A percentile compares a stretch with the other conserved stretches of the same genome.
These are phyloP conservation scores for Kodamaea leandrae DNA, from an alignment of 805 yeast genomes.

Conservation along the genomic window DNA sequence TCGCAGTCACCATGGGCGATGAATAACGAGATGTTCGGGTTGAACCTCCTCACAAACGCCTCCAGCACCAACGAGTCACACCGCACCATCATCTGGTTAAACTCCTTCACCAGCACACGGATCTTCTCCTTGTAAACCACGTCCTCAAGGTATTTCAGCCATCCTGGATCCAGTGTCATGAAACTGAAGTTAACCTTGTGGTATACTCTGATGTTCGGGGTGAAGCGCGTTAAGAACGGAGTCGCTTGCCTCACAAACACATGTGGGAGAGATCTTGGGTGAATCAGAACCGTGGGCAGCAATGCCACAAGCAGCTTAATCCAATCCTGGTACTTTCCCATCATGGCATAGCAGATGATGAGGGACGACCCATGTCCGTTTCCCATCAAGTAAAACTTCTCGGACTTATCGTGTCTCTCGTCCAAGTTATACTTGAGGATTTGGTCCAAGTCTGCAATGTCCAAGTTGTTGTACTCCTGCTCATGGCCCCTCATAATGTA, in stretches of 20 bases:
- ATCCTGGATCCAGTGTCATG: slow-evolving; percentile 8
- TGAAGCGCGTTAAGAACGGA: slow-evolving; percentile 5
- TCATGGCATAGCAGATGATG: slow-evolving; percentile 8
- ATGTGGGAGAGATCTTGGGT: slow-evolving; percentile 4
- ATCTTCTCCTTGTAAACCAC: slow-evolving; percentile 6
- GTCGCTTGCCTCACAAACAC: slow-evolving; percentile 4
- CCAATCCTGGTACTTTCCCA: slow-evolving; percentile 10
- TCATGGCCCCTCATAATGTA: neutral
- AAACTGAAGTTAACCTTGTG: slow-evolving; percentile 6
- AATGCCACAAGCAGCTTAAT: slow-evolving; percentile 3
- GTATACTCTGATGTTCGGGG: slow-evolving; percentile 9
- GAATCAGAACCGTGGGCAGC: slow-evolving; percentile 6
- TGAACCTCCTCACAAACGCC: slow-evolving; percentile 6
- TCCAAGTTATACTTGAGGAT: slow-evolving; percentile 8
- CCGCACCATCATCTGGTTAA: slow-evolving; percentile 9
- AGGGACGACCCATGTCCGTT: slow-evolving; percentile 8
- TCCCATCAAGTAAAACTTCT: slow-evolving; percentile 9
- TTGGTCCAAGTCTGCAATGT: slow-evolving; percentile 8
- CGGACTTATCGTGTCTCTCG: slow-evolving; percentile 7
- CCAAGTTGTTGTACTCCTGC: slow-evolving; percentile 6
- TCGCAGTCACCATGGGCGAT: slow-evolving; percentile 8
- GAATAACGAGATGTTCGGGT: slow-evolving; percentile 8
- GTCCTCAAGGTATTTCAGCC: slow-evolving; percentile 5
- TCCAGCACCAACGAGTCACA: slow-evolving; percentile 7
- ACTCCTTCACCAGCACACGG: slow-evolving; percentile 8